A percentile compares a stretch with the other conserved stretches of the same genome.
Conservation (phyloP, 2,329 filamentous ascomycete genomes). For the Juglanconis sp. region DNA sequence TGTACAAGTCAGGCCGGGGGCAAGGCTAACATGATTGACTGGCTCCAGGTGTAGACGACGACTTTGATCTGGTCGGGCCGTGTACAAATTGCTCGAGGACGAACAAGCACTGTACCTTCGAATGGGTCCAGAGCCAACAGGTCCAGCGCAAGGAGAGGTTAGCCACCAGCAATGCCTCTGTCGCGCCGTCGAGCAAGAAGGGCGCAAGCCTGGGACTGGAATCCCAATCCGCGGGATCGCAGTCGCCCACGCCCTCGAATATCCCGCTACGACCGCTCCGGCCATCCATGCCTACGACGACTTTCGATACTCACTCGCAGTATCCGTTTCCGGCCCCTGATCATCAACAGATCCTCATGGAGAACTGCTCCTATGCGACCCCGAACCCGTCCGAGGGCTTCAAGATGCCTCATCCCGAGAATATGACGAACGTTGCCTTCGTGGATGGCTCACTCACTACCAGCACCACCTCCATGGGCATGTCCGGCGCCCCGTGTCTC, state of each 20-base stretch:
- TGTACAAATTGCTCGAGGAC: slow-evolving; percentile 20
- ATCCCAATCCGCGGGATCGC: not conserved
- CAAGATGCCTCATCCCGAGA: not conserved
- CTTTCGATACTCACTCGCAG: not conserved
- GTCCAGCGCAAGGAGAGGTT: slow-evolving; percentile 12
- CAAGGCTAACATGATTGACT: slow-evolving; percentile 1
- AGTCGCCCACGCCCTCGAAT: not conserved
- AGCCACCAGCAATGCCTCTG: not conserved
- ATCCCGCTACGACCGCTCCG: slow-evolving; percentile 8
- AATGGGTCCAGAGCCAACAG: slow-evolving; percentile 19
- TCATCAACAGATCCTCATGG: slow-evolving; percentile 3
- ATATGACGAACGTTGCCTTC: not conserved
- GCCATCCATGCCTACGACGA: not conserved
- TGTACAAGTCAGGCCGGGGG: not conserved
- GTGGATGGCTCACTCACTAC: not conserved
- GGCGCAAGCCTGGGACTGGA: not conserved
- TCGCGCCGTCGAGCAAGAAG: not conserved
- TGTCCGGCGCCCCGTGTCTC: not conserved
- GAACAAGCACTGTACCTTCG: slow-evolving; percentile 20
- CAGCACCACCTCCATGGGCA: not conserved
- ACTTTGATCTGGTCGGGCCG: slow-evolving; percentile 11
- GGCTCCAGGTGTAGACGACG: slow-evolving; percentile 6
- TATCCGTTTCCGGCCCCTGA: not conserved
- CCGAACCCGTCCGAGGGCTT: not conserved
- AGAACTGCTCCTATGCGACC: slow-evolving; percentile 1